A percentile compares a stretch with the other conserved stretches of the same genome.
phyloP scores from a whole-genome alignment of 208 protist species.

The Polymyxa betae region DNA sequence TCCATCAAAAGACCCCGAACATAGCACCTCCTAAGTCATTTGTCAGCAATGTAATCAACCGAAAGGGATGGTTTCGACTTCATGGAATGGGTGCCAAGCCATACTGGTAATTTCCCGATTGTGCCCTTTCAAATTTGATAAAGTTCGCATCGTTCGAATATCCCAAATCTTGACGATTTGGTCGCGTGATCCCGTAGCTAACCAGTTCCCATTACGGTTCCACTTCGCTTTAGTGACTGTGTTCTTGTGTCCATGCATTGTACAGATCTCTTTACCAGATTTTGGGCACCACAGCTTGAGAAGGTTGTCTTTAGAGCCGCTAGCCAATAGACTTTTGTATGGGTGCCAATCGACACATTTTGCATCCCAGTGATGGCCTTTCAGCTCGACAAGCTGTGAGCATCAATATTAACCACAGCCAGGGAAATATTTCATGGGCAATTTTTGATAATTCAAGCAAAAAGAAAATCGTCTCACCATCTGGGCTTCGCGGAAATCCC shows the following conservation, averaged over 20 bases:
- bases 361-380: constrained; percentile 82
- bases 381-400: constrained; percentile 19
- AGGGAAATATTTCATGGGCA: too few relatives aligned
- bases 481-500: constrained; percentile 63
- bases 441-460: too few relatives aligned
- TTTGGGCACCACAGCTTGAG: constrained; percentile 85
- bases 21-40: constrained; percentile 82
- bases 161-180: constrained; percentile 77
- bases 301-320: constrained; percentile 78
- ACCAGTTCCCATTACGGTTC: constrained; percentile 81
- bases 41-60: too few relatives aligned
- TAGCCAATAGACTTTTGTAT: constrained; percentile 67
- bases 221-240: constrained; percentile 70
- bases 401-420: too few relatives aligned
- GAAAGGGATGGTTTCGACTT: too few relatives aligned
- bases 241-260: constrained; percentile 78
- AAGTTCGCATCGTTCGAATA: constrained; percentile 77
- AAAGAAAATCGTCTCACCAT: too few relatives aligned
- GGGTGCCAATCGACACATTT: constrained; percentile 84
- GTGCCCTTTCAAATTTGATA: constrained; percentile 80
- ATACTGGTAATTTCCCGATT: constrained; percentile 76
- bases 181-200: constrained; percentile 75
- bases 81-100: constrained; percentile 81
- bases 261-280: constrained; percentile 69
- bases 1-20: constrained; percentile 77